Conservation (phyloP, 2,329 filamentous ascomycete genomes). For the Fusarium ambrosium region DNA sequence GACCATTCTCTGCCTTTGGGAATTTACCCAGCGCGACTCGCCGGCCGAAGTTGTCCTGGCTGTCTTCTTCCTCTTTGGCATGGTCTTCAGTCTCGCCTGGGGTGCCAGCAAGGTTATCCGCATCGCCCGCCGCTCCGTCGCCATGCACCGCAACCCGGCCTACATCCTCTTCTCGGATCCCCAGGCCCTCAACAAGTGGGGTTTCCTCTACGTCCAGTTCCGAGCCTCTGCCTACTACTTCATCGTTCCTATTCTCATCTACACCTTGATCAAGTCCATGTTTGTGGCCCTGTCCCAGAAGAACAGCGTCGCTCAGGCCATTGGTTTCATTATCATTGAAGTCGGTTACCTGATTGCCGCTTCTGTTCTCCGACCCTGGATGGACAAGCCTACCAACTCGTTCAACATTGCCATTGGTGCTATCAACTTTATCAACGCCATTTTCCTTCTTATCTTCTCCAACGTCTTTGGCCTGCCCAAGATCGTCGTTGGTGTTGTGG, state of each 20-base stretch:
- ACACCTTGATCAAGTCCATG: constrained; percentile 88
- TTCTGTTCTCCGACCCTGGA: constrained; percentile 89
- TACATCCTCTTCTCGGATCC: constrained; percentile 98
- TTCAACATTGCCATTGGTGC: constrained; percentile 95
- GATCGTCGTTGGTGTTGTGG: constrained; percentile 88
- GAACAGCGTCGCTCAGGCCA: constrained; percentile 79
- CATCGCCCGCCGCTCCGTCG: constrained; percentile 88
- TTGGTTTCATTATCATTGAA: constrained; percentile 88
- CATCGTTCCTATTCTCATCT: constrained; percentile 82
- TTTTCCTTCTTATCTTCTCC: constrained; percentile 92
- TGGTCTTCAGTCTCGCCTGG: constrained; percentile 84
- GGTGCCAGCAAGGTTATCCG: constrained; percentile 90
- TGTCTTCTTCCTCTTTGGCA: constrained; percentile 88
- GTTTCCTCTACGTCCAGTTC: constrained; percentile 97
- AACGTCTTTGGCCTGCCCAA: constrained; percentile 86
- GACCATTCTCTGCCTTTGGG: constrained; percentile 91
- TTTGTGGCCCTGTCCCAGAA: constrained; percentile 87
- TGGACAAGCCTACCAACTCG: constrained; percentile 98
- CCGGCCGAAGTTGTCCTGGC: constrained; percentile 88
- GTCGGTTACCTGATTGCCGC: constrained; percentile 81
- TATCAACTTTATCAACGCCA: constrained; percentile 90
- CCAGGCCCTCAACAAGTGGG: constrained; percentile 96
- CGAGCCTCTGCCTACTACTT: constrained; percentile 97
- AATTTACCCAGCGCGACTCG: constrained; percentile 89
- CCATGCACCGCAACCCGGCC: constrained; percentile 94